Percentiles rank a stretch among this genome's conserved stretches.
phyloP scores from a whole-genome alignment of 2,329 filamentous ascomycete genomes.

The Blastomyces emzantsi region DNA sequence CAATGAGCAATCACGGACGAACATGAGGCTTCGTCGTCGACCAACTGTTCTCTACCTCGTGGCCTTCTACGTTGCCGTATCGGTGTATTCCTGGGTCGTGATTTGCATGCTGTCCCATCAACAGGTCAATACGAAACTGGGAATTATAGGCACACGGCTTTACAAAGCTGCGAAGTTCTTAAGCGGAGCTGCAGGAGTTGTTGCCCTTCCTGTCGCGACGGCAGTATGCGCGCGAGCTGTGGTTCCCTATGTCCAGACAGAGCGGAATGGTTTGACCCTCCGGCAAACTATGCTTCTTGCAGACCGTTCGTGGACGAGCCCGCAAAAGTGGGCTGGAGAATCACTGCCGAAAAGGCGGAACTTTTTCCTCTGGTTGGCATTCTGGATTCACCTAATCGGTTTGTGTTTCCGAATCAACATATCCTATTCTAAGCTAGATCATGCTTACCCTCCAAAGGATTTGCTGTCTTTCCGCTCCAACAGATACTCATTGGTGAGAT shows the following conservation, averaged over 20 bases:
- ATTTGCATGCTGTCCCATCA: neutral
- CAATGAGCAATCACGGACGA: too few relatives aligned
- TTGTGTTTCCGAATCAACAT: neutral
- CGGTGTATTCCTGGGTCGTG: neutral
- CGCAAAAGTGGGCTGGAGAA: neutral
- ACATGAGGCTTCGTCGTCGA: neutral
- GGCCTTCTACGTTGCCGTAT: neutral
- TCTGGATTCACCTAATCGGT: neutral
- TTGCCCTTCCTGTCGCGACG: neutral
- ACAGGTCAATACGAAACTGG: neutral
- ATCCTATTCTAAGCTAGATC: neutral
- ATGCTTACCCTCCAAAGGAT: neutral
- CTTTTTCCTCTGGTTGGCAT: neutral
- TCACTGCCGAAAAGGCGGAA: neutral
- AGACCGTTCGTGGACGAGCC: neutral
- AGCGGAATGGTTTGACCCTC: neutral
- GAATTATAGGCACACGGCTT: neutral
- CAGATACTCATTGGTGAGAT: neutral
- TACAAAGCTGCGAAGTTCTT: neutral
- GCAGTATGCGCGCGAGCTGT: constrained; percentile 2
- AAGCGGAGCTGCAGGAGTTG: neutral
- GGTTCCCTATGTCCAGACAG: neutral
- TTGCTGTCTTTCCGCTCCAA: constrained; percentile 2
- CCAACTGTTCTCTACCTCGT: neutral
- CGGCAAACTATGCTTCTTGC: constrained; percentile 2